Evolutionary conservation across 345 rosid species (phyloP).

Genomic region (Aethionema arabicum): DNA sequence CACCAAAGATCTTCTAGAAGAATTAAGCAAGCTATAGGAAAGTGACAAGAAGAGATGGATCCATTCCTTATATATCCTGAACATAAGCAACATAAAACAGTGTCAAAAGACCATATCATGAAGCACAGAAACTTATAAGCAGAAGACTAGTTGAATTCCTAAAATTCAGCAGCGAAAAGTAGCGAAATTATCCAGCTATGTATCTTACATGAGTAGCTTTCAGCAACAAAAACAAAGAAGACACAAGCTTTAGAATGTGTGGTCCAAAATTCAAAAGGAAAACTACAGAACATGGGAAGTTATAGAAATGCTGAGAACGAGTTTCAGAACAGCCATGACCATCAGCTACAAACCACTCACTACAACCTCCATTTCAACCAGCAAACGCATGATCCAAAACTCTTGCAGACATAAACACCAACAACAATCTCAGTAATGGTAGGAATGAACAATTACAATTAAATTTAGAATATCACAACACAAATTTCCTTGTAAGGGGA

Average conservation of each 20-base stretch:
- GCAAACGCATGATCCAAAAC: slow-evolving; percentile 11
- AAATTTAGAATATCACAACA: not conserved
- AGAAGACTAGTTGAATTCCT: not conserved
- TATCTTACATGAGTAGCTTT: not conserved
- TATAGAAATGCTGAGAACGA: not conserved
- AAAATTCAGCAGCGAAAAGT: not conserved
- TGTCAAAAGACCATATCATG: slow-evolving; percentile 11
- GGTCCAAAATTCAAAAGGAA: not conserved
- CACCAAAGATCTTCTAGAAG: not conserved
- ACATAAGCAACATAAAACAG: slow-evolving; percentile 14
- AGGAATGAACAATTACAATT: not conserved
- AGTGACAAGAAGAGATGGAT: slow-evolving; percentile 20
- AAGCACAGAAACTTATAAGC: not conserved
- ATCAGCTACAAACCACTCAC: not conserved
- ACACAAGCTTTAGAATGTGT: not conserved
- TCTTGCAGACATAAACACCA: not conserved
- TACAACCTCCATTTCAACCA: not conserved
- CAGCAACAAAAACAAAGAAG: not conserved
- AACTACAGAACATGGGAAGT: not conserved
- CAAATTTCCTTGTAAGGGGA: not conserved
- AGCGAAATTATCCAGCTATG: not conserved
- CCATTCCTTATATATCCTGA: slow-evolving; percentile 22
- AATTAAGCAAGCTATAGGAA: slow-evolving; percentile 14
- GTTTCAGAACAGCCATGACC: not conserved
- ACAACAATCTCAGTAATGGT: not conserved